Conservation (phyloP, 345 rosid species). For the Brassica carinata region DNA sequence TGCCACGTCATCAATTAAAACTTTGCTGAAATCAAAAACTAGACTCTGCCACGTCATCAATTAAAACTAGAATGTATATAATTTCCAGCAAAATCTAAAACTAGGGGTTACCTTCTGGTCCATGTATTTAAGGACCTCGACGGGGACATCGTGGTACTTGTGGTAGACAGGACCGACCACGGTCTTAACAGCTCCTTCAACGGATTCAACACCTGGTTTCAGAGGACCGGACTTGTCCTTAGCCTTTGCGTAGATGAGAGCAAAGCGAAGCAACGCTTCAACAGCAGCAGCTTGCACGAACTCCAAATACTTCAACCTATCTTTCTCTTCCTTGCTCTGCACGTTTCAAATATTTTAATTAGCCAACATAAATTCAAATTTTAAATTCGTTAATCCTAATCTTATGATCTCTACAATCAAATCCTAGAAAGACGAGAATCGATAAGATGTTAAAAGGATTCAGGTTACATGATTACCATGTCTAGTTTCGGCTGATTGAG, state of each 20-base stretch:
- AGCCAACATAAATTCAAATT: background rate
- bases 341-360: background rate
- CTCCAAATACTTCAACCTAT: slow-evolving; percentile 72
- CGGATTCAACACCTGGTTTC: too few species aligned
- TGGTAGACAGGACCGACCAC: slow-evolving; percentile 73
- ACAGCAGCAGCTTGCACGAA: slow-evolving; percentile 47
- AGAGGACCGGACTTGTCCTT: too few species aligned
- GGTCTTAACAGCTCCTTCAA: too few species aligned
- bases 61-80: too few species aligned
- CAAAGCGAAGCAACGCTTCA: too few species aligned
- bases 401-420: background rate
- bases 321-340: slow-evolving; percentile 40
- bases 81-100: too few species aligned
- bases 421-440: background rate
- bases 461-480: background rate
- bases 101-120: slow-evolving; percentile 65
- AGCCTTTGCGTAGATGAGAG: too few species aligned
- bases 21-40: too few species aligned
- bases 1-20: too few species aligned
- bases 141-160: slow-evolving; percentile 67
- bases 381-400: background rate
- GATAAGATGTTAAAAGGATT: background rate
- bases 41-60: too few species aligned
- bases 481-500: slow-evolving; percentile 22
- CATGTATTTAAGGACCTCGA: slow-evolving; percentile 66